These are phyloP conservation scores for Trypanosoma vivax DNA, from an alignment of 208 protist genomes.

Conservation along the genomic window DNA sequence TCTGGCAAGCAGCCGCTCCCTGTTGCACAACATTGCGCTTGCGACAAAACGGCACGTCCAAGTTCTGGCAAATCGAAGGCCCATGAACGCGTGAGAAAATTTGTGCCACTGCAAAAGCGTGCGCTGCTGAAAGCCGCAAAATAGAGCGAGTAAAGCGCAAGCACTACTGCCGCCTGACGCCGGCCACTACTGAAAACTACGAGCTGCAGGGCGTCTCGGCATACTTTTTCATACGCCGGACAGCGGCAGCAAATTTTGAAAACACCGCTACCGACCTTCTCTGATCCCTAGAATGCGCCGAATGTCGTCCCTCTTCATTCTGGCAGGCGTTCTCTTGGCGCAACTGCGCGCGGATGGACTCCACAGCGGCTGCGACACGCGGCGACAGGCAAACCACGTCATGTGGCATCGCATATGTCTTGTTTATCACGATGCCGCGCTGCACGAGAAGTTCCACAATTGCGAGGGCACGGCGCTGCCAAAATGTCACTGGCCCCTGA, in stretches of 20 bases:
- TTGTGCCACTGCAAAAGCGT: no score
- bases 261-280: neutral
- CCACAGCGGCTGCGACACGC: slow-evolving; percentile 32
- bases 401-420: slow-evolving; percentile 32
- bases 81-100: no score
- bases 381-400: slow-evolving; percentile 24
- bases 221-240: no score
- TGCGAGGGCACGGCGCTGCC: slow-evolving; percentile 16
- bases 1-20: neutral
- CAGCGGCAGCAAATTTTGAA: neutral
- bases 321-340: neutral
- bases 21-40: neutral
- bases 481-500: neutral
- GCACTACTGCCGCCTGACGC: no score
- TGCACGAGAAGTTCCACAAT: slow-evolving; percentile 17
- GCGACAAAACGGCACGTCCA: neutral
- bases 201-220: no score
- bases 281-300: neutral
- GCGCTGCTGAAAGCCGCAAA: no score
- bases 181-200: no score
- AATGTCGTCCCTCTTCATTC: neutral
- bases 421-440: neutral
- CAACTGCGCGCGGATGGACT: slow-evolving; percentile 20
- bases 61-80: no score
- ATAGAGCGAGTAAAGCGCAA: no score